phyloP scores from a whole-genome alignment of 2,329 filamentous ascomycete genomes.

The Scedosporium boydii region DNA sequence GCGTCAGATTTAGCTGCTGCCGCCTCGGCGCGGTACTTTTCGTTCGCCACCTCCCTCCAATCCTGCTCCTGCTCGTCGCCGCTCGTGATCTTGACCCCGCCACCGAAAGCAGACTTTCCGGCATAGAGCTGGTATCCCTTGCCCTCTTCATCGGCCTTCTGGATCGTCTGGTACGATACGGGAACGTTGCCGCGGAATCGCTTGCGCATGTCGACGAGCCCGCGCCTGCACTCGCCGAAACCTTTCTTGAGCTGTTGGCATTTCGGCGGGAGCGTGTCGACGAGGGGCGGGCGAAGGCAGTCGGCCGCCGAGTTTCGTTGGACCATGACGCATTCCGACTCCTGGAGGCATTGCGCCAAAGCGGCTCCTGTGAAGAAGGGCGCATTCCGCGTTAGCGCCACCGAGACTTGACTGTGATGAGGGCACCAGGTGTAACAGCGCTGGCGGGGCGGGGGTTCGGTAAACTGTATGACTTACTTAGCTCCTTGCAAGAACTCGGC shows the following conservation, averaged over 20 bases:
- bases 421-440: neutral
- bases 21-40: slow-evolving; percentile 40
- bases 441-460: neutral
- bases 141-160: slow-evolving; percentile 48
- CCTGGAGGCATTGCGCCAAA: slow-evolving; percentile 87
- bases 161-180: slow-evolving; percentile 53
- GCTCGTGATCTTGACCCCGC: slow-evolving; percentile 53
- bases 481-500: slow-evolving; percentile 95
- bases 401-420: neutral
- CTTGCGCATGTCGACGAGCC: slow-evolving; percentile 98
- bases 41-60: slow-evolving; percentile 57
- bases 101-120: slow-evolving; percentile 60
- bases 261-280: slow-evolving; percentile 71
- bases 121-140: slow-evolving; percentile 67
- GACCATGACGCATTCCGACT: slow-evolving; percentile 93
- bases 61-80: slow-evolving; percentile 56
- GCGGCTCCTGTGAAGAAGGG: slow-evolving; percentile 58
- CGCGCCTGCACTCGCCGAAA: slow-evolving; percentile 90
- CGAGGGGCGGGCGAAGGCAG: slow-evolving; percentile 75
- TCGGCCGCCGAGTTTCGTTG: slow-evolving; percentile 78
- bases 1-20: slow-evolving; percentile 5
- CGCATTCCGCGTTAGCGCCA: neutral
- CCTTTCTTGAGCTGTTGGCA: slow-evolving; percentile 92
- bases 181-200: slow-evolving; percentile 92
- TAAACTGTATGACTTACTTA: slow-evolving; percentile 53